Conservation (phyloP, 176 grass and related monocot species). For the Triticum aestivum region IWGSC_CS_RefSeq_v2.1 NC_057796.1:459628793-459629292, state of each 20-base stretch:
- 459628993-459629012: not conserved
- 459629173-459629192: conserved; percentile 21
- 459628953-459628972: conserved; percentile 11
- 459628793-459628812: not conserved
- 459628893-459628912: not conserved
- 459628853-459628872: not conserved
- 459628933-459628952: not conserved
- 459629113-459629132: not conserved
- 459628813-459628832: not conserved
- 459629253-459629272: conserved; percentile 59
- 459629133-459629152: not conserved
- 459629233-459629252: conserved; percentile 72
- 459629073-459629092: not conserved
- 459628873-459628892: not conserved
- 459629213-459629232: conserved; percentile 94
- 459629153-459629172: conserved; percentile 2
- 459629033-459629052: not conserved
- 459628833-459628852: not conserved
- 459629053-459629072: not conserved
- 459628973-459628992: conserved; percentile 1
- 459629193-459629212: conserved; percentile 75
- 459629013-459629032: not conserved
- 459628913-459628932: not conserved
- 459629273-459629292: conserved; percentile 73
- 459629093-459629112: not conserved